phyloP scores from a whole-genome alignment of 495 filamentous ascomycete species.

The Talaromyces proteolyticus region DNA sequence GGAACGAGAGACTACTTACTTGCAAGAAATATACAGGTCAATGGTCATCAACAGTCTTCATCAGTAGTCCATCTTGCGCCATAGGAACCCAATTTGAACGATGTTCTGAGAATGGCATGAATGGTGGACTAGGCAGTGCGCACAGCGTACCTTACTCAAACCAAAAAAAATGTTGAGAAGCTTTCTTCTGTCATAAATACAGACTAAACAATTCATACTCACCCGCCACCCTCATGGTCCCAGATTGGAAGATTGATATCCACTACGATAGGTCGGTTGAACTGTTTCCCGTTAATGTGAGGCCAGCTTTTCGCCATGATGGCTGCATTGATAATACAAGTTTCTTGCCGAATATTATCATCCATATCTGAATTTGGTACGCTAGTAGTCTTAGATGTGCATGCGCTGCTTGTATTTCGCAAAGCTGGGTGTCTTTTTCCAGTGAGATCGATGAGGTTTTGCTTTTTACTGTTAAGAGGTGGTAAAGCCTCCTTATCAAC shows the following conservation, averaged over 20 bases:
- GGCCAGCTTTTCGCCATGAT: slow-evolving; percentile 65
- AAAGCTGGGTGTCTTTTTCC: slow-evolving; percentile 35
- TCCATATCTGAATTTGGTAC: slow-evolving; percentile 26
- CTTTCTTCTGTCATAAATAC: too few species aligned
- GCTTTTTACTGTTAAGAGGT: slow-evolving; percentile 45
- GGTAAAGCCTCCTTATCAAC: slow-evolving; percentile 14
- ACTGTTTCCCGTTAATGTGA: slow-evolving; percentile 49
- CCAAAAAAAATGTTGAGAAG: too few species aligned
- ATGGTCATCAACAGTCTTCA: too few species aligned
- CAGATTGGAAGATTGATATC: slow-evolving; percentile 68
- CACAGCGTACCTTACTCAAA: too few species aligned
- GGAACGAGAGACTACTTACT: too few species aligned
- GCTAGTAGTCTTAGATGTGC: neutral
- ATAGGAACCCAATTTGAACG: too few species aligned
- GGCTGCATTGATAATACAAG: slow-evolving; percentile 71
- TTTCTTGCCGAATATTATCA: slow-evolving; percentile 69
- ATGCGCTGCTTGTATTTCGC: slow-evolving; percentile 17
- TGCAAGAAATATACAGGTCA: too few species aligned
- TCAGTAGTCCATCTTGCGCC: too few species aligned
- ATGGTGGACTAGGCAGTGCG: too few species aligned
- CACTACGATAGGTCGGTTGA: slow-evolving; percentile 73
- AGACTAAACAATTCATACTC: neutral
- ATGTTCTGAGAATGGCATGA: too few species aligned
- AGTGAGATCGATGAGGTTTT: slow-evolving; percentile 52
- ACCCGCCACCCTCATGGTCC: slow-evolving; percentile 10